Percentiles rank a stretch among this genome's conserved stretches.
Evolutionary conservation across 1,284 basidiomycete genomes (phyloP).

Genomic region (Ceratobasidium sp.): DNA sequence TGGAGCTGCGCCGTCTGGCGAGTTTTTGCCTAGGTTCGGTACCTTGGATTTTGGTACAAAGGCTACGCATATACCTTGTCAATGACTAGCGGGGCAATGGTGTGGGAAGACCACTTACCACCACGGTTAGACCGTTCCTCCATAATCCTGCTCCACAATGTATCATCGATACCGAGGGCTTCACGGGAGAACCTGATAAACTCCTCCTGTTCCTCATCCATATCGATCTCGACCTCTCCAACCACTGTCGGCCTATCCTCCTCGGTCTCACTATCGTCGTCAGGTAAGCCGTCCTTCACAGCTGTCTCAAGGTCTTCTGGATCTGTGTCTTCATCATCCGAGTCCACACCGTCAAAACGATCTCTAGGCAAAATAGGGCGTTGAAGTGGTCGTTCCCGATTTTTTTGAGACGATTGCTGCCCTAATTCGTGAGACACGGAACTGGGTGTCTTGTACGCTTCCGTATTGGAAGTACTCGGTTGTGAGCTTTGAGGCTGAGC

Average conservation of each 20-base stretch:
- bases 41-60: conserved; percentile 66
- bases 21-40: not conserved
- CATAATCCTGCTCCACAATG: conserved; percentile 85
- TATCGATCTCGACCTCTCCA: conserved; percentile 85
- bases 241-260: conserved; percentile 81
- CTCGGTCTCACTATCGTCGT: conserved; percentile 66
- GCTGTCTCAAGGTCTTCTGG: conserved; percentile 52
- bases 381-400: conserved; percentile 59
- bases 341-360: conserved; percentile 83
- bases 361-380: conserved; percentile 82
- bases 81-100: not conserved
- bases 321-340: conserved; percentile 81
- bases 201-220: conserved; percentile 89
- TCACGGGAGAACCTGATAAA: conserved; percentile 93
- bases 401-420: conserved; percentile 28
- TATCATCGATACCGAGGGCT: conserved; percentile 83
- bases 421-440: conserved; percentile 12
- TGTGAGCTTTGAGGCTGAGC: conserved; percentile 42
- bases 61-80: conserved; percentile 57
- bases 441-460: conserved; percentile 21
- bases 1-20: not conserved
- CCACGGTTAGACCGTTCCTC: conserved; percentile 77
- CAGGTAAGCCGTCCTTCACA: conserved; percentile 44
- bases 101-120: conserved; percentile 61
- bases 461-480: conserved; percentile 38